Evolutionary conservation across 2,329 filamentous ascomycete genomes (phyloP).

Genomic region (Gnomoniopsis sp.): DNA sequence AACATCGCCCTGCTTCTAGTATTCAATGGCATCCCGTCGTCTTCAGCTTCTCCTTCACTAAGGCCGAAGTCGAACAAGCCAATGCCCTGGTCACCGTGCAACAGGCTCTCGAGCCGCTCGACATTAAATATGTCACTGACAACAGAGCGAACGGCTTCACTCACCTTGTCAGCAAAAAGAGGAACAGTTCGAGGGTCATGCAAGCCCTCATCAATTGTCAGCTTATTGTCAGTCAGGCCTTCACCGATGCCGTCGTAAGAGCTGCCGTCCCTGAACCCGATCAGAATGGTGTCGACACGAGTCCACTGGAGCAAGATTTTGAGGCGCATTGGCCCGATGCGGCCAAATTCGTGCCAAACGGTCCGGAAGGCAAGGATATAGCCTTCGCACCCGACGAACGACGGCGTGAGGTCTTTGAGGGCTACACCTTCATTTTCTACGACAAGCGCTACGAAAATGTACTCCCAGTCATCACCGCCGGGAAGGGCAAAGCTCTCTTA

Average conservation of each 20-base stretch:
- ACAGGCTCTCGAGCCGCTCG: slow-evolving; percentile 72
- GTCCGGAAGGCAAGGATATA: slow-evolving; percentile 68
- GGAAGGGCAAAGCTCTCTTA: slow-evolving; percentile 76
- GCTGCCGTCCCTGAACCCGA: slow-evolving; percentile 49
- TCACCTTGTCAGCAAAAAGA: slow-evolving; percentile 83
- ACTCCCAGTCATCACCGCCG: slow-evolving; percentile 70
- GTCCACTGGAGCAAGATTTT: slow-evolving; percentile 74
- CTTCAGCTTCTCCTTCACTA: slow-evolving; percentile 76
- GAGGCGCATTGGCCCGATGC: slow-evolving; percentile 75
- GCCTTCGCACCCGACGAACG: slow-evolving; percentile 67
- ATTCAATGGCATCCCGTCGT: slow-evolving; percentile 77
- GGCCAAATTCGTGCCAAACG: slow-evolving; percentile 66
- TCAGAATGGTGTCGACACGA: slow-evolving; percentile 46
- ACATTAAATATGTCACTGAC: slow-evolving; percentile 78
- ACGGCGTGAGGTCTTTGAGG: slow-evolving; percentile 73
- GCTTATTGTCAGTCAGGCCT: slow-evolving; percentile 71
- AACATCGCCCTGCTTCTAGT: slow-evolving; percentile 36
- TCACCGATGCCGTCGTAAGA: slow-evolving; percentile 67
- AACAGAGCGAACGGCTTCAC: slow-evolving; percentile 72
- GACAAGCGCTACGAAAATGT: slow-evolving; percentile 76
- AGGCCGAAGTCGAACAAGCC: slow-evolving; percentile 61
- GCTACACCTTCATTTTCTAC: slow-evolving; percentile 87
- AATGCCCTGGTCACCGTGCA: slow-evolving; percentile 62
- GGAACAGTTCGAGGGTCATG: slow-evolving; percentile 83
- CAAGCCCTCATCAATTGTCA: slow-evolving; percentile 81